phyloP scores from a whole-genome alignment of 2,329 filamentous ascomycete species.

The Talaromyces pinophilus region DNA sequence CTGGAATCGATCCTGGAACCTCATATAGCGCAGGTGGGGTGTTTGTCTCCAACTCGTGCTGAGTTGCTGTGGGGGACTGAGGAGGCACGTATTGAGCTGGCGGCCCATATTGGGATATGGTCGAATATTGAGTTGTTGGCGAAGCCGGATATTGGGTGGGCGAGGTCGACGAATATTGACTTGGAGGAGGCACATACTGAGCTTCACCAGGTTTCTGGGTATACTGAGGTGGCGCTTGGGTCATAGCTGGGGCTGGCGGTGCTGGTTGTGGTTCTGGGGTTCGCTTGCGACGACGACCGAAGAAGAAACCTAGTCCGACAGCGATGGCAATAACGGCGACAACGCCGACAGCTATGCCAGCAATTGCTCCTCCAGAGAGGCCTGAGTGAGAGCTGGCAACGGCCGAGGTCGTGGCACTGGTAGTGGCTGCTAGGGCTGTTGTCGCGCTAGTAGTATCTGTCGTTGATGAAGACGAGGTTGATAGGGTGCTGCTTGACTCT shows the following conservation, averaged over 20 bases:
- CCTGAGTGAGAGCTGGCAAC: background rate
- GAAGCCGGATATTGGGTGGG: background rate
- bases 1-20: background rate
- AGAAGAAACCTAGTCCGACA: background rate
- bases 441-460: background rate
- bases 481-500: background rate
- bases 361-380: constrained; percentile 11
- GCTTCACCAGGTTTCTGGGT: constrained; percentile 1
- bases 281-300: background rate
- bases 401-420: background rate
- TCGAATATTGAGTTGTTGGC: background rate
- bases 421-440: background rate
- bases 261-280: background rate
- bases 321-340: constrained; percentile 2
- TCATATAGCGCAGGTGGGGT: background rate
- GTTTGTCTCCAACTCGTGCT: constrained; percentile 6
- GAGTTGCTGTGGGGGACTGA: background rate
- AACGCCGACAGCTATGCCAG: background rate
- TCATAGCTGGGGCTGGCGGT: background rate
- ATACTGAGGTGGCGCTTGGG: constrained; percentile 9
- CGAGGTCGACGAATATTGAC: background rate
- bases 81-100: background rate
- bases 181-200: background rate
- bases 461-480: background rate
- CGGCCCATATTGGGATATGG: background rate